These are phyloP conservation scores for Diospyros kaki DNA, from an alignment of 148 eudicot species.

Conservation along the genomic window DNA sequence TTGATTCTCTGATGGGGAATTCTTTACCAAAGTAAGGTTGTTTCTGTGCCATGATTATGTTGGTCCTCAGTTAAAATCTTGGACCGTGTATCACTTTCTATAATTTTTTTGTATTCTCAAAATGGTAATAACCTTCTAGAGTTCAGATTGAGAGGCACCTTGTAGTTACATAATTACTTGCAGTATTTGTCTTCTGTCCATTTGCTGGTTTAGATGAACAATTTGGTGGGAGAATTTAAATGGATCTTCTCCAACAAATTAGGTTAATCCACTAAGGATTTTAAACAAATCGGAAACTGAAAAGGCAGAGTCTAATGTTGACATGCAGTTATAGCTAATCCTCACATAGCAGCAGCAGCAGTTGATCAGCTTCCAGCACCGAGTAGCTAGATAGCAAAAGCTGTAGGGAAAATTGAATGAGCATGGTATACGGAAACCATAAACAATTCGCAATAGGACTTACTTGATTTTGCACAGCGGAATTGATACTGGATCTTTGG, in stretches of 20 bases:
- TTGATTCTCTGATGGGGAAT: neutral
- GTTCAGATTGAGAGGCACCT: neutral
- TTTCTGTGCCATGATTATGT: neutral
- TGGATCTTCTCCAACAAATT: neutral
- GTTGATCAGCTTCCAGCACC: neutral
- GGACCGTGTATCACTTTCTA: neutral
- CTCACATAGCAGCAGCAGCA: neutral
- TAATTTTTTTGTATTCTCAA: no score
- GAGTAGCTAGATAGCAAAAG: no score
- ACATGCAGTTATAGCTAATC: no score
- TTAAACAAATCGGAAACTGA: neutral
- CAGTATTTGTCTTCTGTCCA: neutral
- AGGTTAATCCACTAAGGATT: neutral
- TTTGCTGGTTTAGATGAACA: neutral
- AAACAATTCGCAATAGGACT: no score
- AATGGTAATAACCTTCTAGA: neutral
- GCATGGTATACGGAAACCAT: no score
- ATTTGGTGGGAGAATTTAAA: neutral
- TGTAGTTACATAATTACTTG: neutral
- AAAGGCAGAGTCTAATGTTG: neutral
- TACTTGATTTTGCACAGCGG: no score
- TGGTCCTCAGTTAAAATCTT: neutral
- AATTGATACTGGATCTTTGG: no score
- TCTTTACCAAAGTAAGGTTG: neutral
- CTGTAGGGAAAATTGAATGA: no score